Base-by-base conservation (phyloP, 1,284 basidiomycete genomes). In the Cryptococcus floricola region DNA sequence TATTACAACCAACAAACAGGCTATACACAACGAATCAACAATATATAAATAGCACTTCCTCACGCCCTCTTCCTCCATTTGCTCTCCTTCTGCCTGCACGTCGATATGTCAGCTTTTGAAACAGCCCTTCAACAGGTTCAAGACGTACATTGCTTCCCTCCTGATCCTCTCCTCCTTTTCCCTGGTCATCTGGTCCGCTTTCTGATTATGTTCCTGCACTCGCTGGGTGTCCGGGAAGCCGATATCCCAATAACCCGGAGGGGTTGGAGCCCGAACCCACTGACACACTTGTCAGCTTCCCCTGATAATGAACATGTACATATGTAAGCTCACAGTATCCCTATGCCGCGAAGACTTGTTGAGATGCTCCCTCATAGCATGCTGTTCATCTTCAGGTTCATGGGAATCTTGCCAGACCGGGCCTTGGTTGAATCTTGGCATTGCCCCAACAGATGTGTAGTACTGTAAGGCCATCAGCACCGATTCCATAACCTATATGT, bases 171-270 rank as follows among this genome's bases (percentile, higher is more conserved):
- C 78, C 63, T 78, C 78, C 67, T 89, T 86, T 80, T 87, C 86
- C 60, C 49, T 56, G 1, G 52, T 39, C 71, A 74, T 75, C 58
- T 84, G 81, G 61, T 80, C 81, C 4, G 91, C 91, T 56, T 78
- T 77, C 54, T 79, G 78, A 70, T 94, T 94, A 62, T 92, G 88
- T 50, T 80, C 81, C 43, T 79, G 80, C 16, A 85, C 86, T 65
- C 88, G 83, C 72, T 92, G 91, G 3, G 92, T 93, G 60, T 81
- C 80, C 0, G 92, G 92, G 69, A 96, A 94, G 1, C 86, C 88
- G 54, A 94, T 91, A 60, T 87, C 81, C 80, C 80, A 81, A 52
- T 88, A 94, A 23, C 84, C 85, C 1, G 90, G 91, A 16, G 92
- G 92, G 0, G 91, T 92, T 45, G 80, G 81, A 1, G 85, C 80